Evolutionary conservation across 768 basidiomycete genomes (phyloP), one percentile per base, ranked within the genome.

Genomic region (Boletellus ananiceps): DNA sequence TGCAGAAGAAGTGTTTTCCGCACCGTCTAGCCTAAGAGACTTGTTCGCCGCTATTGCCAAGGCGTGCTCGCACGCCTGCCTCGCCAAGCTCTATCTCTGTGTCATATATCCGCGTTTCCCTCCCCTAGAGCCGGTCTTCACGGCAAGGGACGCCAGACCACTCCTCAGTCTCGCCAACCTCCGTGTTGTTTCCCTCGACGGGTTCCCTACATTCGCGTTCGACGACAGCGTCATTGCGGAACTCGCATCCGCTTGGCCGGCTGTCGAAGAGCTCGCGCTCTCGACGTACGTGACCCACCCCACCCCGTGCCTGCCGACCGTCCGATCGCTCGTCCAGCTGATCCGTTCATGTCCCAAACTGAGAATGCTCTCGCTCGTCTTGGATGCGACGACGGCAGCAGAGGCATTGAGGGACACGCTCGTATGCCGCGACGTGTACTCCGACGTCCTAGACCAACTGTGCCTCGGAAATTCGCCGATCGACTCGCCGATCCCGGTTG

Each of bases 401-500:
- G 15, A 19, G 1, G 14, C 35, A 0, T 23, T 36, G 12, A 15
- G 23, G 16, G 18, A 5, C 19, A 9, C 40, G 9, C 14, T 34
- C 13, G 33, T 4, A 18, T 5, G 19, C 0, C 7, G 19, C 0
- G 40, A 49, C 27, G 23, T 37, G 5, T 46, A 39, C 23, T 54
- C 57, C 0, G 38, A 32, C 12, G 13, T 39, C 2, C 47, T 64
- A 2, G 19, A 36, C 0, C 38, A 44, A 0, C 64, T 64, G 4
- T 49, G 51, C 15, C 49, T 64, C 1, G 62, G 59, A 11, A 66
- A 64, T 12, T 58, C 64, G 2, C 54, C 50, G 0, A 45, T 64
- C 19, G n/a, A 9, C 8, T 42, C 48, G 0, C 62, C 59, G 5
- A 2, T 18, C 8, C 11, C 35, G 1, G 50, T 64, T 19, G 54